A percentile compares a stretch with the other conserved stretches of the same genome.
phyloP scores from a whole-genome alignment of 2,329 filamentous ascomycete species.

The Pyrenochaeta sp. region DNA sequence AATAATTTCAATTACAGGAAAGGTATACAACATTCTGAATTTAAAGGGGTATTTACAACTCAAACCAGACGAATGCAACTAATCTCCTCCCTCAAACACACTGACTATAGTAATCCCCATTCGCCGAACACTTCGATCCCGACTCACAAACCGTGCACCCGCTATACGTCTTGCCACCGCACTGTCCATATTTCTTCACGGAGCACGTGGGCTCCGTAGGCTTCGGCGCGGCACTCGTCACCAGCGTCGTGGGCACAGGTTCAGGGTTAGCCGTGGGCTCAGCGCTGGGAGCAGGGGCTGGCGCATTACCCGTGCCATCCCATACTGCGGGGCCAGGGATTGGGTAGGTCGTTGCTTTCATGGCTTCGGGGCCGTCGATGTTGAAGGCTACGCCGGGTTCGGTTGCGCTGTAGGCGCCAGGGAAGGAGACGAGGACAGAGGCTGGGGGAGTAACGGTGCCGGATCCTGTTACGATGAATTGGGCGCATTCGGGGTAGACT shows the following conservation, averaged over 20 bases:
- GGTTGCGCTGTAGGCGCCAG: constrained; percentile 45
- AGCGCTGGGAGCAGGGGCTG: constrained; percentile 8
- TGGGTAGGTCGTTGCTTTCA: constrained; percentile 33
- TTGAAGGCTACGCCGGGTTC: constrained; percentile 56
- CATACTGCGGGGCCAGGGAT: constrained; percentile 37
- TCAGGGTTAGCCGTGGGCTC: constrained; percentile 10
- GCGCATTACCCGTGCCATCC: constrained; percentile 25
- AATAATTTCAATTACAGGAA: too few species aligned
- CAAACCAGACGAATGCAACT: too few species aligned
- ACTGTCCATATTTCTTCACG: constrained; percentile 31
- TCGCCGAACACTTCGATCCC: constrained; percentile 27
- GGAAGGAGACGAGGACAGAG: constrained; percentile 55
- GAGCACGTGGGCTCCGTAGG: constrained; percentile 19
- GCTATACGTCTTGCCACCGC: constrained; percentile 27
- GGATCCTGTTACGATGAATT: constrained; percentile 59
- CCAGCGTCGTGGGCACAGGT: constrained; percentile 24
- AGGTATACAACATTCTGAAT: too few species aligned
- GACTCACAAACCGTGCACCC: constrained; percentile 34
- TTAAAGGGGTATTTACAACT: too few species aligned
- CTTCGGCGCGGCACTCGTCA: constrained; percentile 16
- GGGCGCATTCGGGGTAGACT: constrained; percentile 65
- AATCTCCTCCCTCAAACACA: too few species aligned
- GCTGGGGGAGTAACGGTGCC: constrained; percentile 54
- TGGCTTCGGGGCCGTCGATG: constrained; percentile 35
- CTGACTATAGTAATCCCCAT: constrained; percentile 37